Conservation (phyloP, 2,329 filamentous ascomycete genomes). For the Colletotrichum kahawae region DNA sequence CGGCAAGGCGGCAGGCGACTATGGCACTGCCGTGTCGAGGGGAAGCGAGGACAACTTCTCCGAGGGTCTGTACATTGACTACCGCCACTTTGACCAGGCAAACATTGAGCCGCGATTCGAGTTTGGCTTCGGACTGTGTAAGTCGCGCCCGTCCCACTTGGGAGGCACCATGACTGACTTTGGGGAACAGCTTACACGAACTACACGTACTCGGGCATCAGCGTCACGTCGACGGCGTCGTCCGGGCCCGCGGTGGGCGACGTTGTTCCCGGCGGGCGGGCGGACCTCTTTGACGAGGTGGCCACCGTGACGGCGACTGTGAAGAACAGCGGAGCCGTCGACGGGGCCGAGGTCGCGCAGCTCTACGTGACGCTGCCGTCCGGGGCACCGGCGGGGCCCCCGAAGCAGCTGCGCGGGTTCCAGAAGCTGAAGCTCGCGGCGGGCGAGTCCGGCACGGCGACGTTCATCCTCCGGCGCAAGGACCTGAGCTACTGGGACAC, state of each 20-base stretch:
- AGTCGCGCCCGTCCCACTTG: slow-evolving; percentile 21
- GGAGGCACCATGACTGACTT: background rate
- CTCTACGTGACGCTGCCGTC: slow-evolving; percentile 54
- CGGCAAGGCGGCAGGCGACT: slow-evolving; percentile 50
- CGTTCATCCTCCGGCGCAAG: slow-evolving; percentile 61
- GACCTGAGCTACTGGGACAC: slow-evolving; percentile 73
- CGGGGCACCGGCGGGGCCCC: slow-evolving; percentile 45
- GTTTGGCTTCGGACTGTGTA: slow-evolving; percentile 67
- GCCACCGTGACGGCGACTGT: slow-evolving; percentile 61
- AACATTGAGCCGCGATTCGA: slow-evolving; percentile 64
- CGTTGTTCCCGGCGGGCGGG: slow-evolving; percentile 46
- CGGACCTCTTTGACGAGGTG: slow-evolving; percentile 50
- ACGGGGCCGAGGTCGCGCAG: slow-evolving; percentile 72
- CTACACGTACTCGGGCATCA: slow-evolving; percentile 63
- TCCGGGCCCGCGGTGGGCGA: slow-evolving; percentile 44
- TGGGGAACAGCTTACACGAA: slow-evolving; percentile 64
- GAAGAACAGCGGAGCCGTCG: slow-evolving; percentile 66
- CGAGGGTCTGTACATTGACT: slow-evolving; percentile 69
- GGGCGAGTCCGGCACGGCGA: slow-evolving; percentile 53
- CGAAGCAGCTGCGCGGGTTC: slow-evolving; percentile 69
- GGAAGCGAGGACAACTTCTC: slow-evolving; percentile 55
- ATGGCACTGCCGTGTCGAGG: slow-evolving; percentile 39
- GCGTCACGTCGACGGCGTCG: slow-evolving; percentile 39
- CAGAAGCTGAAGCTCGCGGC: slow-evolving; percentile 61
- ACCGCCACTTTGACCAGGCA: slow-evolving; percentile 65